Conservation (phyloP, 768 basidiomycete genomes). For the Rossbeevera mucosa region DNA sequence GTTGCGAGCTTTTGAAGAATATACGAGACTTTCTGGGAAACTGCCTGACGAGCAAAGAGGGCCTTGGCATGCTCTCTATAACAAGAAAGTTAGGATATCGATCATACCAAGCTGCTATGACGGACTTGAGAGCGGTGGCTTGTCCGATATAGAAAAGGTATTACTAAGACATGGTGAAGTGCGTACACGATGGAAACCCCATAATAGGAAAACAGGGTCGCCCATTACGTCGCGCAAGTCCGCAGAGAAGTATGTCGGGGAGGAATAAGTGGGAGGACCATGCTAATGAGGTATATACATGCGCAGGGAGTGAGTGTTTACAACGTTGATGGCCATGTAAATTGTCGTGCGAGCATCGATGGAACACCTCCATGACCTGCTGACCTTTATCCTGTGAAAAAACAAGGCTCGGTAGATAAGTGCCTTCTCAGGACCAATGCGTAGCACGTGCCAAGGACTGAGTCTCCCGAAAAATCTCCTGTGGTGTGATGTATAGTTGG, state of each 20-base stretch:
- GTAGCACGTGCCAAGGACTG: no score
- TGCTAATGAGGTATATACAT: constrained; percentile 52
- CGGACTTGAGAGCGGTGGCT: constrained; percentile 65
- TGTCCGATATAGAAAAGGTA: constrained; percentile 62
- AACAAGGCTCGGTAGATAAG: no score
- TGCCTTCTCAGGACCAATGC: no score
- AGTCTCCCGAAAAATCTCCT: no score
- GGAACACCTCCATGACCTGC: no score
- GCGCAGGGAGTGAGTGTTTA: constrained; percentile 95
- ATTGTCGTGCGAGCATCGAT: constrained; percentile 59
- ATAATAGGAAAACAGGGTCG: constrained; percentile 80
- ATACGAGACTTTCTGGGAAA: constrained; percentile 70
- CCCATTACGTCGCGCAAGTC: constrained; percentile 93
- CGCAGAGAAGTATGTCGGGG: no score
- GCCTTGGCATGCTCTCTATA: constrained; percentile 57
- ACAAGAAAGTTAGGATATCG: neutral
- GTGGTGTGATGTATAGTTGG: no score
- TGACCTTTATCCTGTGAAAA: no score
- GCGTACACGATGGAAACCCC: constrained; percentile 61
- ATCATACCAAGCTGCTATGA: neutral
- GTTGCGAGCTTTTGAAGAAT: constrained; percentile 41
- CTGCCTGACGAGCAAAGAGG: constrained; percentile 65
- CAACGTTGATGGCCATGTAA: constrained; percentile 82
- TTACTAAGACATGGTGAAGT: neutral
- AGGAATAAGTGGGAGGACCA: no score